phyloP scores from a whole-genome alignment of 2,329 filamentous ascomycete species.

The Tolypocladium tropicale region DNA sequence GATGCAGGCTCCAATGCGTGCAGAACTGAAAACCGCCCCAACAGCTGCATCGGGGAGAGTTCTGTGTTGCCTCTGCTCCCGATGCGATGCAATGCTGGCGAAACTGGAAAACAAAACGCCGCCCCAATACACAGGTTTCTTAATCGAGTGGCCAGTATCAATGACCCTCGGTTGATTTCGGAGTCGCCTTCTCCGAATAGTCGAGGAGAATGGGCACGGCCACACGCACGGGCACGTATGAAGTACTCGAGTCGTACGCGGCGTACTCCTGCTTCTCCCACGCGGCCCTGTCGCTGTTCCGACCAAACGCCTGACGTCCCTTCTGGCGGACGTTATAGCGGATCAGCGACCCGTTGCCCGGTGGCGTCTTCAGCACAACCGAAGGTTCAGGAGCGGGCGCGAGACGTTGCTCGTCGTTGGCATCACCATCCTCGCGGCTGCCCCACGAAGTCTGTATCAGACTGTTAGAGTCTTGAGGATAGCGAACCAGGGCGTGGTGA shows the following conservation, averaged over 20 bases:
- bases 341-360: slow-evolving; percentile 31
- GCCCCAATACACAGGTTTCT: neutral
- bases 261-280: slow-evolving; percentile 22
- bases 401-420: slow-evolving; percentile 66
- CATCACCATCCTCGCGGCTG: slow-evolving; percentile 83
- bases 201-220: neutral
- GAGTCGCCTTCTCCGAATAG: neutral
- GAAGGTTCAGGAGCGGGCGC: slow-evolving; percentile 33
- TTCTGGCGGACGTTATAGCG: slow-evolving; percentile 35
- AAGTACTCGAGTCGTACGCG: slow-evolving; percentile 25
- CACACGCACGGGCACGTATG: slow-evolving; percentile 19
- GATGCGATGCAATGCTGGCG: neutral
- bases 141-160: neutral
- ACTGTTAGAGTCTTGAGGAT: neutral
- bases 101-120: neutral
- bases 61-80: slow-evolving; percentile 4
- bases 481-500: neutral
- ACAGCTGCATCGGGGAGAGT: slow-evolving; percentile 3
- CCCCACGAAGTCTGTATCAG: slow-evolving; percentile 77
- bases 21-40: neutral
- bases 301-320: slow-evolving; percentile 19
- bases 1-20: neutral
- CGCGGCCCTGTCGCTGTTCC: slow-evolving; percentile 8
- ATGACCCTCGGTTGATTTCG: neutral
- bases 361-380: slow-evolving; percentile 32